Percentiles rank a stretch among this genome's conserved stretches.
phyloP scores from a whole-genome alignment of 192 early-diverging fungal genomes.

The Oehlia diaphana region DNA sequence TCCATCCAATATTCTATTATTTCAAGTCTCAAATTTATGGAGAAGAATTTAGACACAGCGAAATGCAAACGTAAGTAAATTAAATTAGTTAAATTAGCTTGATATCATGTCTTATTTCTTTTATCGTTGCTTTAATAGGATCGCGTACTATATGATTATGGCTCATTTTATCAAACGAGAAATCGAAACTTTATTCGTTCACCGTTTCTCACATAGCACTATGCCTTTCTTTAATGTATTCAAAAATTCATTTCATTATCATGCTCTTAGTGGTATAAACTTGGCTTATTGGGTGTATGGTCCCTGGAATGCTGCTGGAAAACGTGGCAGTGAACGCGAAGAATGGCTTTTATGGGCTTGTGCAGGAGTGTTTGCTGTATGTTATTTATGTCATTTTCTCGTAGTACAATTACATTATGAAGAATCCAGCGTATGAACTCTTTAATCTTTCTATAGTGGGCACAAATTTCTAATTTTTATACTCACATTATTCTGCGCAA shows the following conservation, averaged over 20 bases:
- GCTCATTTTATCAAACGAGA: constrained; percentile 92
- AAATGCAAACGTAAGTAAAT: constrained; percentile 60
- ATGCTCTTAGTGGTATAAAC: constrained; percentile 81
- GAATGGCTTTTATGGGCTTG: constrained; percentile 42
- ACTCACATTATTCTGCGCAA: constrained; percentile 88
- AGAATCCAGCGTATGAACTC: background rate
- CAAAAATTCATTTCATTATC: constrained; percentile 96
- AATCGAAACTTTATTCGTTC: constrained; percentile 89
- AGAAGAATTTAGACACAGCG: constrained; percentile 61
- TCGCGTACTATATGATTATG: constrained; percentile 68
- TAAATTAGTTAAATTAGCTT: background rate
- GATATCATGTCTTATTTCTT: background rate
- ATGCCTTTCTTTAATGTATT: constrained; percentile 96
- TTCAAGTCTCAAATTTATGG: constrained; percentile 71
- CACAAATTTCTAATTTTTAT: constrained; percentile 80
- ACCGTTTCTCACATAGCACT: constrained; percentile 89
- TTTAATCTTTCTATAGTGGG: constrained; percentile 56
- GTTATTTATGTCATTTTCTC: constrained; percentile 30
- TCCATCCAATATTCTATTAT: constrained; percentile 87
- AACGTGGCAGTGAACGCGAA: constrained; percentile 44
- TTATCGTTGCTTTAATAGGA: constrained; percentile 39
- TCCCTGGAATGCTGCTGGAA: constrained; percentile 67
- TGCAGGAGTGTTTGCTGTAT: constrained; percentile 60
- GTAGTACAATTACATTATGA: constrained; percentile 33
- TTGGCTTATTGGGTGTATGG: constrained; percentile 88